These are phyloP conservation scores for Macrophomina pseudophaseolina DNA, from an alignment of 2,329 filamentous ascomycete species.

Conservation along the genomic window DNA sequence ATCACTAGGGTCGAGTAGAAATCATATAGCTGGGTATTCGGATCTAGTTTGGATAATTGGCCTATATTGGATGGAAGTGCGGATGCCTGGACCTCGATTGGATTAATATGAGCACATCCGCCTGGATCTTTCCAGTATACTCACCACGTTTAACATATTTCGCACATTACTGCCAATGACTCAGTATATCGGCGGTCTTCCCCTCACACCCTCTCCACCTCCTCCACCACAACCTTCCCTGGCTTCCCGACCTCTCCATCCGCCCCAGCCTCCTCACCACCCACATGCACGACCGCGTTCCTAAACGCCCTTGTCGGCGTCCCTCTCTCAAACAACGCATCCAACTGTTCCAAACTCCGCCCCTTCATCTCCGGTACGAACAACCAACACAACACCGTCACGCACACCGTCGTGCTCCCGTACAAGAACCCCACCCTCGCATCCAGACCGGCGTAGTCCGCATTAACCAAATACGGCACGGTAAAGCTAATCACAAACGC, in stretches of 20 bases:
- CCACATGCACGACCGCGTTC: not conserved
- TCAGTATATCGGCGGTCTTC: no score
- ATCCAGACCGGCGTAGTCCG: conserved; percentile 57
- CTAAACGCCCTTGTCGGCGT: conserved; percentile 10
- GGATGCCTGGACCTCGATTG: no score
- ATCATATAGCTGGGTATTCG: no score
- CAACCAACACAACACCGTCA: conserved; percentile 42
- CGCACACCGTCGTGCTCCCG: conserved; percentile 36
- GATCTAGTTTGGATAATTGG: no score
- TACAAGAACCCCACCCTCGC: conserved; percentile 41
- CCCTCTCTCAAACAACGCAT: conserved; percentile 37
- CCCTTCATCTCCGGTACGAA: conserved; percentile 43
- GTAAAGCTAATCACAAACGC: conserved; percentile 67
- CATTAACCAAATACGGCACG: conserved; percentile 64
- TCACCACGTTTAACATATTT: no score
- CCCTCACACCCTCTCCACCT: conserved; percentile 16
- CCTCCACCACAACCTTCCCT: conserved; percentile 12
- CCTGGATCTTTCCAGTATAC: no score
- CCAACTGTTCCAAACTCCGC: conserved; percentile 43
- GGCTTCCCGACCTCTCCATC: not conserved
- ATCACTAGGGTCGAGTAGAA: no score
- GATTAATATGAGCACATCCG: no score
- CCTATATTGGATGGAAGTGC: no score
- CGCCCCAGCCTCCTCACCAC: not conserved
- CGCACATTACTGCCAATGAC: no score